Evolutionary conservation across 2,329 filamentous ascomycete genomes (phyloP), one percentile per base, ranked within the genome.

Genomic region (Exophiala sp.): DNA sequence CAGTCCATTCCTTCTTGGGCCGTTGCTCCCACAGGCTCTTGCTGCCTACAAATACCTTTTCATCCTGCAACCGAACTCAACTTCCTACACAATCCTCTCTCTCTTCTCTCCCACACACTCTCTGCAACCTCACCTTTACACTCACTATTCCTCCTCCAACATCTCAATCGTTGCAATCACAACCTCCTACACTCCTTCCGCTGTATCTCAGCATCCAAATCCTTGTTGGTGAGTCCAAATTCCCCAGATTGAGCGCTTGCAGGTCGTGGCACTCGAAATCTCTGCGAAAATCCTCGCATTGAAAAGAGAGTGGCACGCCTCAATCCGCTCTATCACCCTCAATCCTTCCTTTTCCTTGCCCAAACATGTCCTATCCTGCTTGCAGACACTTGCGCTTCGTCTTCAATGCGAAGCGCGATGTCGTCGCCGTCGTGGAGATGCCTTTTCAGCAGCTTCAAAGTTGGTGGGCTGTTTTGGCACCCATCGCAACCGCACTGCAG

Each of bases 11-110:
- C 48, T 43, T 37, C 46, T 51, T 23, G 21, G 48, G 45, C 34
- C 40, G 46, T 47, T 9, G 7, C 29, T 3, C n/a, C 8, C 29
- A 32, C 29, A 32, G 29, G 29, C 29, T 9, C 29, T 16, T 55
- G 32, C 35, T 50, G 50, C 46, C 51, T 45, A 53, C 39, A 47
- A 50, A 29, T 42, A 32, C 32, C 44, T 44, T 30, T 41, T 30
- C 41, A 29, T 14, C 29, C 43, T 38, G 41, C 40, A 11, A 24
- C 44, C 34, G 40, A 44, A 21, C 24, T 32, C 48, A 43, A 16
- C 35, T 30, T 32, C 19, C 41, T 35, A 43, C 30, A 23, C 23
- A 41, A n/a, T 43, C 24, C 47, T 29, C 40, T 53, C 43, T 37
- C 46, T 48, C 39, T 13, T 18, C 34, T 13, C 22, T 44, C 22